phyloP scores from a whole-genome alignment of 2,329 filamentous ascomycete species.

The Hirsutella rhossiliensis region DNA sequence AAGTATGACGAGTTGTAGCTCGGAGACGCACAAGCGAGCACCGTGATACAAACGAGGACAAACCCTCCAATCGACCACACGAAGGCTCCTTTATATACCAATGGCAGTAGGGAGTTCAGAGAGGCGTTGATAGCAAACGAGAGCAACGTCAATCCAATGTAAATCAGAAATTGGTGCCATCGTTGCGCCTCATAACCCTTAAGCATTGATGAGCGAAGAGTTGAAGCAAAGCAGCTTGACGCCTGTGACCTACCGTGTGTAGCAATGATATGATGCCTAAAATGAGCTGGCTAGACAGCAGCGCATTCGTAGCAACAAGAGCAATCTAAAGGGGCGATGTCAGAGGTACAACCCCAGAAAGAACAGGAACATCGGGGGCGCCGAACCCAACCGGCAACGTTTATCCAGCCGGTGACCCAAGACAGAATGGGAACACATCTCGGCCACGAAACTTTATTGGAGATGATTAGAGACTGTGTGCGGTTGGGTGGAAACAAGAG shows the following conservation, averaged over 20 bases:
- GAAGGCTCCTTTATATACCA: conserved; percentile 53
- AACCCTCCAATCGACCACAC: conserved; percentile 60
- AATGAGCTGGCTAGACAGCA: conserved; percentile 55
- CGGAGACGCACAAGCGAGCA: conserved; percentile 52
- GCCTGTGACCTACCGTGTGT: conserved; percentile 23
- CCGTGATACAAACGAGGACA: conserved; percentile 53
- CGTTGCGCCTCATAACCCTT: conserved; percentile 38
- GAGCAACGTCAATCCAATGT: conserved; percentile 15
- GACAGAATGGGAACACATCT: conserved; percentile 14
- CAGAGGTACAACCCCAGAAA: not conserved
- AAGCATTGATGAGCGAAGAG: not conserved
- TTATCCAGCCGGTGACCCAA: conserved; percentile 43
- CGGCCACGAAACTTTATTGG: conserved; percentile 9
- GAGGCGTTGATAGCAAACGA: conserved; percentile 18
- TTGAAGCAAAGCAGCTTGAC: not conserved
- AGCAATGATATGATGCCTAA: conserved; percentile 52
- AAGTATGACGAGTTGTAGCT: conserved; percentile 32
- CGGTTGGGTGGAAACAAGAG: not conserved
- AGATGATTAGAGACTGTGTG: not conserved
- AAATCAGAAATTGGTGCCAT: conserved; percentile 59
- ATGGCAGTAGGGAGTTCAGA: conserved; percentile 16
- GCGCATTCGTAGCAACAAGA: conserved; percentile 54
- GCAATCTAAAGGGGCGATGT: conserved; percentile 27
- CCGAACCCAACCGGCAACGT: conserved; percentile 49
- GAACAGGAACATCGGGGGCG: not conserved